Conservation (phyloP, 352 stramenopile species). For the Pythium periplocum region DNA sequence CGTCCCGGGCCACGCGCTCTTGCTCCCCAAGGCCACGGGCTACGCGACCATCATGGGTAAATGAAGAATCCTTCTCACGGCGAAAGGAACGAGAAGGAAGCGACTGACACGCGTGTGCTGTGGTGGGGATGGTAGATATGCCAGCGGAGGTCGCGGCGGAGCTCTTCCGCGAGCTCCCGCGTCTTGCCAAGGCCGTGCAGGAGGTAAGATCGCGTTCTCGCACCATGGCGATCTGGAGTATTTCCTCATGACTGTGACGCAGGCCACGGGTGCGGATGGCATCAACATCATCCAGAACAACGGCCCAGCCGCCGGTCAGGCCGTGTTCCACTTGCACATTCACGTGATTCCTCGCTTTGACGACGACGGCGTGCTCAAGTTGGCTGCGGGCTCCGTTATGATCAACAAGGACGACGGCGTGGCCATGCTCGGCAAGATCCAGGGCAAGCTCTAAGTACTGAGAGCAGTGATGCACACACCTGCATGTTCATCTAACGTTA, state of each 20-base stretch:
- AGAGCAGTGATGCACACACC: too few relatives aligned
- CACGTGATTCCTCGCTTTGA: conserved; percentile 79
- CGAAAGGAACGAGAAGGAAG: too few relatives aligned
- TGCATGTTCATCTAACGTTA: too few relatives aligned
- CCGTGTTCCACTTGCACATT: conserved; percentile 75
- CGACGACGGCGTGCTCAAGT: conserved; percentile 44
- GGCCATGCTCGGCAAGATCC: conserved; percentile 69
- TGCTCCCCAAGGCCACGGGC: conserved; percentile 62
- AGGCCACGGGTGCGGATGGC: conserved; percentile 57
- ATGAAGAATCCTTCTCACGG: not conserved
- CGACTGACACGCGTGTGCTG: too few relatives aligned
- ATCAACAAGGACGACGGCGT: conserved; percentile 55
- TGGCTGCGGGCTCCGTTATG: conserved; percentile 51
- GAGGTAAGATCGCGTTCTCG: conserved; percentile 15
- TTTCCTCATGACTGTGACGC: not conserved
- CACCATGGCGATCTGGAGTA: not conserved
- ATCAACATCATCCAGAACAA: conserved; percentile 87
- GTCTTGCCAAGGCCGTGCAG: conserved; percentile 69
- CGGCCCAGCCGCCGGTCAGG: conserved; percentile 49
- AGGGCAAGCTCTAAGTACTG: conserved; percentile 48
- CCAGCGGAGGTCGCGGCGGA: conserved; percentile 58
- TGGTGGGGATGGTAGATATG: conserved; percentile 34
- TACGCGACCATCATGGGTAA: conserved; percentile 63
- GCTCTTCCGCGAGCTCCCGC: conserved; percentile 70
- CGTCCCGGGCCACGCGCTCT: conserved; percentile 56